Base-by-base conservation (phyloP, 495 filamentous ascomycete species). In the Penicillium samsonianum region DNA sequence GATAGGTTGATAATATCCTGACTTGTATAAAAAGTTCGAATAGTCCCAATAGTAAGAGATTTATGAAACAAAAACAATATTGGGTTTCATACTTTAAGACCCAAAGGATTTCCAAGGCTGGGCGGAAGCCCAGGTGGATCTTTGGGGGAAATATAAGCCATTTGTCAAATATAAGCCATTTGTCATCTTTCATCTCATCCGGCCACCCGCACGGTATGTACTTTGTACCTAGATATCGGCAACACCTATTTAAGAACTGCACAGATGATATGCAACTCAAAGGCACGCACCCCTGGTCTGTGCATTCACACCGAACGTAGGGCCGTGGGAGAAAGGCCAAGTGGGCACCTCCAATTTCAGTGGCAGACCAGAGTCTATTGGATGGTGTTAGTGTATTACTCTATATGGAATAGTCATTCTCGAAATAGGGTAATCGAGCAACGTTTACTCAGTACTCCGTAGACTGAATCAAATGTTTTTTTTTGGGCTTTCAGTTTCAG, bases 211-310 rank as follows among this genome's bases (percentile, higher is more conserved):
- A 12, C 2, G 10, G 10, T 6, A 16, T 4, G n/a, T n/a, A n/a
- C 5, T 28, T 10, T 6, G 33, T 35, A 7, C n/a, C n/a, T 5
- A 16, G 14, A n/a, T 37, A 8, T 30, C 33, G 33, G 33, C 5
- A 31, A 31, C 11, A 38, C 35, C 35, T 33, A 2, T 33, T n/a
- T 38, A 38, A 38, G 11, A 44, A 43, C 22, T 14, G 22, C 20
- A 26, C 10, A 23, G 3, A 25, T 44, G 20, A 44, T 44, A 44
- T 44, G 42, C 12, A 22, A 41, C 16, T 41, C 20, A 10, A 45
- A 46, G 23, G 51, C 28, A 54, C 51, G 51, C 26, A 53, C 51
- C 51, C 38, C 40, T 53, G 50, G 37, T 26, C 50, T 37, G 49
- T 50, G 48, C 38, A 40, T 23, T 10, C 12, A 50, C 30, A 33